Evolutionary conservation across 371 early-diverging fungal genomes (phyloP), one percentile per base, ranked within the genome.

Genomic region (Apophysomyces trapeziformis): DNA sequence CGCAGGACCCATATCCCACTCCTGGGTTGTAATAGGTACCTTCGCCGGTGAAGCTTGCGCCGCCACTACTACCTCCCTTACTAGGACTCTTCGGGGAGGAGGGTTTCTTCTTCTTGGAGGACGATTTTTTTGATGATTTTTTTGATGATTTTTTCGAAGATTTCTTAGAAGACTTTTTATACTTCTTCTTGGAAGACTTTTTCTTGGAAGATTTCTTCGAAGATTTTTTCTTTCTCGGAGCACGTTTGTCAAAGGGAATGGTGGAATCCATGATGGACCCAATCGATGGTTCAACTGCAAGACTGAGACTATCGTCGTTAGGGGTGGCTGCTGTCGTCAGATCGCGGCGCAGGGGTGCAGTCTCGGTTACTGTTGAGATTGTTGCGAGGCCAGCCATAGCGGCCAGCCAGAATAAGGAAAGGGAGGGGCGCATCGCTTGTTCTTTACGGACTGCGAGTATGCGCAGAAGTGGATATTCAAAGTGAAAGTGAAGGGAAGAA

Each of bases 1-100:
- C 82, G 64, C 82, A 81, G 38, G 79, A 78, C 6, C 82, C 82
- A 14, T 71, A 44, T 5, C 74, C 71, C 38, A 73, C 45, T 7
- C 50, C 59, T 8, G 61, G 57, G 14, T 60, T 63, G 38, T 75
- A 81, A 14, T 44, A 81, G 0, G 82, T 81, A 46, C 77, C 82
- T 38, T 81, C 75, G 57, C 82, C 82, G 16, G 61, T 57, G 65
- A 66, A 74, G 2, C 46, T 37, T 1, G 43, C 21, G 39, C 47
- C 26, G 12, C 57, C 38, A 7, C 59, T 18, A 39, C 61, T 32
- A 18, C 57, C 9, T 16, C 54, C 21, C 9, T 26, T 21, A 26
- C 54, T 21, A 26, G 54, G 21, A 6, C 16, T 45, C 16, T 13
- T 6, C 6, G 46, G n/a, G 13, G 46, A 13, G 8, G 46, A 45